phyloP scores from a whole-genome alignment of 2,329 filamentous ascomycete genomes.

The Neospermospora avenae region DNA sequence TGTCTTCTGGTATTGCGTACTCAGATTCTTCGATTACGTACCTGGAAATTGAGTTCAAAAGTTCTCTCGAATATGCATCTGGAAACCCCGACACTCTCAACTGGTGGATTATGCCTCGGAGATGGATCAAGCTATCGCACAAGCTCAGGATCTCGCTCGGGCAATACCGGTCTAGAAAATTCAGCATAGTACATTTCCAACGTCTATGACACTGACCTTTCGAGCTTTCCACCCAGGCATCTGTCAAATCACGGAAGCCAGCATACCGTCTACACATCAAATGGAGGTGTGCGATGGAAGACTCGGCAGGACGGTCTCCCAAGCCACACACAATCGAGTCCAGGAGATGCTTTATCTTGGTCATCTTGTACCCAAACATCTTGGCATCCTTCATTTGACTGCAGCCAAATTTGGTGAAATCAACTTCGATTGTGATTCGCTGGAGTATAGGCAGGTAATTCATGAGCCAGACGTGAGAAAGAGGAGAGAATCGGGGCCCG shows the following conservation, averaged over 20 bases:
- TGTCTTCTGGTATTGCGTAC: background rate
- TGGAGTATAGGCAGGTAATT: slow-evolving; percentile 27
- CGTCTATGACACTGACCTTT: background rate
- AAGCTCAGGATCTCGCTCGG: slow-evolving; percentile 18
- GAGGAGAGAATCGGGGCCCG: slow-evolving; percentile 26
- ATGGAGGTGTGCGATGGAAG: slow-evolving; percentile 15
- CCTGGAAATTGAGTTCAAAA: slow-evolving; percentile 19
- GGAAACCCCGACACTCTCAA: slow-evolving; percentile 26
- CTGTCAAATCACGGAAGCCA: slow-evolving; percentile 13
- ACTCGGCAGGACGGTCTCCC: background rate
- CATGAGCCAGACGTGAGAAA: slow-evolving; percentile 30
- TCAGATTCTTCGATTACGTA: background rate
- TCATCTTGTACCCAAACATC: slow-evolving; percentile 1
- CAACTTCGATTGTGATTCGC: slow-evolving; percentile 32
- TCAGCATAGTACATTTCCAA: background rate
- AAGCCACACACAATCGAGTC: background rate
- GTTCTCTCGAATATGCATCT: slow-evolving; percentile 12
- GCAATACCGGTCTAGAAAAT: slow-evolving; percentile 13
- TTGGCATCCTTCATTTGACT: slow-evolving; percentile 16
- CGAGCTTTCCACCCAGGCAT: background rate
- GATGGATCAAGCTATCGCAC: slow-evolving; percentile 14
- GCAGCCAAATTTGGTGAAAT: slow-evolving; percentile 32
- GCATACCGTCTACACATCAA: slow-evolving; percentile 21
- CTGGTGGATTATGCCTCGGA: slow-evolving; percentile 17
- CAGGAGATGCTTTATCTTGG: background rate